These are phyloP conservation scores for Clavariopsis aquatica DNA, from an alignment of 495 filamentous ascomycete genomes.

Conservation along the genomic window DNA sequence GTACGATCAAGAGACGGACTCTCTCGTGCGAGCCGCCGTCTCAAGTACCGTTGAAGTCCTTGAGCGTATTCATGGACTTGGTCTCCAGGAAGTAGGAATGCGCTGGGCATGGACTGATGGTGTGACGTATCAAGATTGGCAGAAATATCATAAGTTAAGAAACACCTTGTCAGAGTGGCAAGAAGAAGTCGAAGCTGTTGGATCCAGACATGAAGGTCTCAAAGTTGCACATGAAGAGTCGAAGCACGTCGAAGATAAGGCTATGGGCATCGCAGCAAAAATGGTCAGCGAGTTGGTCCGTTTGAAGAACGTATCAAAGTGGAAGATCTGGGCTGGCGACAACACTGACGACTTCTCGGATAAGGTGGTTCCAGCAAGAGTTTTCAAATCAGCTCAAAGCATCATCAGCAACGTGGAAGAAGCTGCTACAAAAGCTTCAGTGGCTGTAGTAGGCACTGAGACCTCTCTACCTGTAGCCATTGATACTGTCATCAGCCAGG, in stretches of 20 bases:
- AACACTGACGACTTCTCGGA: slow-evolving; percentile 72
- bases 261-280: slow-evolving; percentile 76
- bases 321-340: slow-evolving; percentile 81
- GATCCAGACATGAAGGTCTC: slow-evolving; percentile 70
- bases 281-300: slow-evolving; percentile 80
- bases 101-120: slow-evolving; percentile 97
- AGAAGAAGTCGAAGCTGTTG: slow-evolving; percentile 71
- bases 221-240: slow-evolving; percentile 67
- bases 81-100: slow-evolving; percentile 93
- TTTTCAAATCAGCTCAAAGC: slow-evolving; percentile 49
- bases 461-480: slow-evolving; percentile 59
- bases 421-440: slow-evolving; percentile 40
- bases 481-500: slow-evolving; percentile 60
- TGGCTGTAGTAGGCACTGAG: slow-evolving; percentile 42
- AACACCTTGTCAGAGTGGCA: slow-evolving; percentile 82
- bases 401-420: slow-evolving; percentile 47
- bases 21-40: slow-evolving; percentile 71
- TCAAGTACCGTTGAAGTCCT: slow-evolving; percentile 79
- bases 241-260: slow-evolving; percentile 69
- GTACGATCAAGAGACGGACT: slow-evolving; percentile 69
- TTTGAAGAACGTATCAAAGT: slow-evolving; percentile 80
- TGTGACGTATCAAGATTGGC: slow-evolving; percentile 95
- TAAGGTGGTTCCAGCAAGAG: slow-evolving; percentile 52
- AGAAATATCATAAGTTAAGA: slow-evolving; percentile 83
- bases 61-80: slow-evolving; percentile 80